phyloP scores from a whole-genome alignment of 2,329 filamentous ascomycete species.

The Teratosphaeria zuluensis region DNA sequence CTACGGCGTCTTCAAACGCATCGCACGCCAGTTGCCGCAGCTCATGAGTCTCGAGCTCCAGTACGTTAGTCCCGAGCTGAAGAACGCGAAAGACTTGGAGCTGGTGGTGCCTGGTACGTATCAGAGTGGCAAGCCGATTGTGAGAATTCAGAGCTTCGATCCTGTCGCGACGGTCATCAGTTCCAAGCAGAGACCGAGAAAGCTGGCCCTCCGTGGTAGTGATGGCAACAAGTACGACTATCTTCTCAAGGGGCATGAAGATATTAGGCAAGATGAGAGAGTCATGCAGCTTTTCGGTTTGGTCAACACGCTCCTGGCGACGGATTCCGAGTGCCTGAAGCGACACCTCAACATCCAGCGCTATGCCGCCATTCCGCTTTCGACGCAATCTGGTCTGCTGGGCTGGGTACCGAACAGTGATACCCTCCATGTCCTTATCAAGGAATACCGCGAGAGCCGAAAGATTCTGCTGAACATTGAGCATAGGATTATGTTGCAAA shows the following conservation, averaged over 20 bases:
- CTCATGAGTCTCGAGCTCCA: conserved; percentile 87
- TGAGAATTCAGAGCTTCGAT: conserved; percentile 83
- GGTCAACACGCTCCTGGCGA: conserved; percentile 87
- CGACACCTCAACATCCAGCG: conserved; percentile 92
- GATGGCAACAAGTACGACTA: conserved; percentile 85
- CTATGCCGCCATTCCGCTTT: conserved; percentile 93
- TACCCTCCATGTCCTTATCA: conserved; percentile 89
- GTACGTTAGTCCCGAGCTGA: conserved; percentile 91
- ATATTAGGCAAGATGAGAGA: conserved; percentile 96
- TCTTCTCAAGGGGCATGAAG: conserved; percentile 94
- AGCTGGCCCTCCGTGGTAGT: conserved; percentile 77
- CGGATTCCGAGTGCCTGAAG: conserved; percentile 94
- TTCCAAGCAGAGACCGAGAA: conserved; percentile 90
- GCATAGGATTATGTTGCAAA: conserved; percentile 98
- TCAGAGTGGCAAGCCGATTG: conserved; percentile 66
- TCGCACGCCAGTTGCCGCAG: conserved; percentile 84
- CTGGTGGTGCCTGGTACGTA: conserved; percentile 96
- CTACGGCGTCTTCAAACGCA: conserved; percentile 95
- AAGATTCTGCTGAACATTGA: conserved; percentile 99
- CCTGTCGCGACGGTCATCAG: conserved; percentile 84
- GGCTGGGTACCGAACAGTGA: conserved; percentile 98
- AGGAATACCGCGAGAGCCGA: conserved; percentile 91
- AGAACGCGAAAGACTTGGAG: conserved; percentile 75
- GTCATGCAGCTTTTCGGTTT: conserved; percentile 99
- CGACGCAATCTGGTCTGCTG: conserved; percentile 87